These are phyloP conservation scores for Lithohypha guttulata DNA, from an alignment of 2,329 filamentous ascomycete species.

Conservation along the genomic window DNA sequence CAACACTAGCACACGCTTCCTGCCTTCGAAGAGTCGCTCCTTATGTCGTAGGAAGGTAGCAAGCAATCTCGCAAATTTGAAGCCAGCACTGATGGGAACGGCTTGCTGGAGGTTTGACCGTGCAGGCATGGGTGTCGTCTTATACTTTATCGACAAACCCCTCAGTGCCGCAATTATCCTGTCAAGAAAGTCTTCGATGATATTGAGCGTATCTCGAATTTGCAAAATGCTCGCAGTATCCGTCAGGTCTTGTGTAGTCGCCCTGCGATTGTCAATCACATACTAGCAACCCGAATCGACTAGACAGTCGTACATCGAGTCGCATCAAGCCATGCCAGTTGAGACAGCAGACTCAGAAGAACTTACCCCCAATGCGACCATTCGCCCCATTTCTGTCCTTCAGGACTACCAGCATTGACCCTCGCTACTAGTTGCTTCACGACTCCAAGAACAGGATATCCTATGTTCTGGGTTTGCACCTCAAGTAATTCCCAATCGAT, in stretches of 20 bases:
- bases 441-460: constrained; percentile 19
- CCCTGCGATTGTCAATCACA: constrained; percentile 9
- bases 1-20: constrained; percentile 14
- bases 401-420: constrained; percentile 12
- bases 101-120: constrained; percentile 21
- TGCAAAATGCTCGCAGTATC: constrained; percentile 21
- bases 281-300: no score
- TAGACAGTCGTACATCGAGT: no score
- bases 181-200: constrained; percentile 15
- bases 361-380: constrained; percentile 19
- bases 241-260: constrained; percentile 21
- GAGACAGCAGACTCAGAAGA: no score
- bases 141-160: constrained; percentile 12
- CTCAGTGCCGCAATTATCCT: constrained; percentile 14
- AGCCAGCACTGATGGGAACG: constrained; percentile 20
- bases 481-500: constrained; percentile 17
- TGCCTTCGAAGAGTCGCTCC: constrained; percentile 16
- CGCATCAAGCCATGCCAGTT: no score
- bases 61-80: constrained; percentile 18
- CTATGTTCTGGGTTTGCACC: constrained; percentile 18
- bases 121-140: constrained; percentile 19
- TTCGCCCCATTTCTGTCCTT: constrained; percentile 16
- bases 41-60: constrained; percentile 19
- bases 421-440: constrained; percentile 20
- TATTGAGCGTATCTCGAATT: constrained; percentile 18